Percentiles rank a stretch among this genome's conserved stretches.
Conservation (phyloP, 345 rosid species). For the Balakata baccata region DNA sequence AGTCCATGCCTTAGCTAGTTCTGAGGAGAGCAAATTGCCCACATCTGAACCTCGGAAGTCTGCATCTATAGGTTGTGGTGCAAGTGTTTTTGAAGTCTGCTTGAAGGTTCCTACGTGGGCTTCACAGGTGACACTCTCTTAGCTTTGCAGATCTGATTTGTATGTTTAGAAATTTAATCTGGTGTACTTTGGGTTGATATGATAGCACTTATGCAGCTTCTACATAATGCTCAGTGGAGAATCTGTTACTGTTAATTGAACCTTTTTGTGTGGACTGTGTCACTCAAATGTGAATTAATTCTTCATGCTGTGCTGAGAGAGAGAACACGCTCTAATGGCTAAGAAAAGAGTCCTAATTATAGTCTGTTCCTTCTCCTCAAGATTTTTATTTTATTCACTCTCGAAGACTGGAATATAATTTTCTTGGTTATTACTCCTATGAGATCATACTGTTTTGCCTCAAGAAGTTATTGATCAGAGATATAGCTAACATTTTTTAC, state of each 20-base stretch:
- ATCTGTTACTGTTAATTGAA: neutral
- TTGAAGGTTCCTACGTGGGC: constrained; percentile 98
- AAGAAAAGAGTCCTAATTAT: neutral
- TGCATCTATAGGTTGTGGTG: constrained; percentile 89
- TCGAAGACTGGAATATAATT: neutral
- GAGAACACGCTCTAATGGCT: constrained; percentile 8
- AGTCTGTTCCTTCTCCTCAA: neutral
- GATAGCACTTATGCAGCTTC: neutral
- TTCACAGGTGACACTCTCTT: constrained; percentile 61
- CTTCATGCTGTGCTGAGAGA: neutral
- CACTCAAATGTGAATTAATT: neutral
- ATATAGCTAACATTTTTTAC: neutral
- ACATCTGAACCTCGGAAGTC: constrained; percentile 82
- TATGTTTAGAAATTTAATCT: neutral
- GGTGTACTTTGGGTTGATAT: neutral
- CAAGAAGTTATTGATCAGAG: neutral
- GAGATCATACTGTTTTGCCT: constrained; percentile 2
- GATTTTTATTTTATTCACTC: neutral
- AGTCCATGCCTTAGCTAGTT: constrained; percentile 61
- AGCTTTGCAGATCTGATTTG: neutral
- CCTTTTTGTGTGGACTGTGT: neutral
- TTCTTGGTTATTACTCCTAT: neutral
- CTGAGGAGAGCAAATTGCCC: constrained; percentile 50
- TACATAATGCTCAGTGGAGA: neutral
- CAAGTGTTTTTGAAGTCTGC: constrained; percentile 88